Base-by-base conservation (phyloP, 2,329 filamentous ascomycete genomes). In the Fusarium heterosporum region DNA sequence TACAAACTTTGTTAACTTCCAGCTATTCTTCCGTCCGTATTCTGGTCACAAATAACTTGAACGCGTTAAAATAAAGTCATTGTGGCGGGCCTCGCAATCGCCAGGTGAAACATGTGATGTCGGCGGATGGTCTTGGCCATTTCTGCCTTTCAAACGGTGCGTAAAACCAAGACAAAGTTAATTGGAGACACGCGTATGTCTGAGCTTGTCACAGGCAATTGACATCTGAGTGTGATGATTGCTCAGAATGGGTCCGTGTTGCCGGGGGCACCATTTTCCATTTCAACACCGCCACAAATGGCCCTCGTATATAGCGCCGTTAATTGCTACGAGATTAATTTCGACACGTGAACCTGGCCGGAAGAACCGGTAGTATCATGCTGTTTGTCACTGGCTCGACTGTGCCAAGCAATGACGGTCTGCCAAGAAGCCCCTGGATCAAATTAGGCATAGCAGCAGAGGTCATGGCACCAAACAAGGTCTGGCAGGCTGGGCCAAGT, bases 401-500 rank as follows among this genome's bases (percentile, higher is more conserved):
- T 53, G 17, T 36, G 62, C 62, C 62, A 65, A 65, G 63, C 34
- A 38, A 64, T 47, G 59, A 64, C 61, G 43, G 55, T 22, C 34
- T 48, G 62, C 62, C 62, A 66, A 66, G 62, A 49, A 45, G 41
- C 63, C 61, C 61, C 61, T 66, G 52, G 61, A 62, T 57, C 55
- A 66, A 57, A 42, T 49, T 12, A 3, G 63, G 61, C 17, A 61
- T 65, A 66, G 61, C 36, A 64, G 8, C 55, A 26, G 19, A 36
- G 34, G 34, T 17, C 34, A 36, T 29, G 28, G 28, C 34, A n/a
- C 12, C 17, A 59, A 34, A 45, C 17, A 28, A 28, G 48, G n/a
- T 34, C 16, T 47, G 55, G 55, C 58, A 49, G 32, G 26, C 10
- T 41, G n/a, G 36, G 32, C 42, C 61, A 60, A 46, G 54, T 42